Evolutionary conservation across 108 stramenopile genomes (phyloP), one percentile per base, ranked within the genome.

Genomic region (Stephanodiscus minutulus): DNA sequence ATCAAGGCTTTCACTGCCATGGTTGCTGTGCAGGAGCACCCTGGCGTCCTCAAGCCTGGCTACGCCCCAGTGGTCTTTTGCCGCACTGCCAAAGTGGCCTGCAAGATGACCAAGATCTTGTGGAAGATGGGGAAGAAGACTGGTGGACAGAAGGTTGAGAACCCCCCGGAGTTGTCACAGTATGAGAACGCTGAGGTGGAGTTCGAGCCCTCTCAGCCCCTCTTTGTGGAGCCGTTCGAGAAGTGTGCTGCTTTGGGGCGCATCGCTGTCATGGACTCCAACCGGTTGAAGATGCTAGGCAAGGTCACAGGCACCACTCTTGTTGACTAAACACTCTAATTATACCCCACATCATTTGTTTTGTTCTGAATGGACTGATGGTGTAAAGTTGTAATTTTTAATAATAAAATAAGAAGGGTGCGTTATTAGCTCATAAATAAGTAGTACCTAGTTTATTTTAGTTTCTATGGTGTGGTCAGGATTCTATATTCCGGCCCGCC

Each of bases 61-160:
- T 91, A 91, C 82, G 77, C 79, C 41, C 91, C 91, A 22, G 73
- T 91, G 67, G 76, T 91, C 66, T 91, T 91, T 79, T 91, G 84
- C 50, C 91, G 91, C 85, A 91, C 91, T 76, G 91, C 91, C 68
- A 91, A 89, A 87, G 88, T 91, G 73, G 91, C 91, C 13, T 91
- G 91, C 81, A 91, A 91, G 87, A 91, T 91, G 91, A 89, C 88
- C 85, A 85, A 83, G 79, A 91, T 91, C 74, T 68, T 88, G 61
- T 91, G 91, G 91, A 91, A 91, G 91, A 82, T 85, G 82, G 83
- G 83, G 53, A 89, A 89, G 91, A 89, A 89, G 88, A 91, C 91
- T 49, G 91, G 91, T 73, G 87, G 88, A 60, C 64, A 73, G 62
- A 91, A 91, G 88, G 87, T 91, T 21, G 91, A 91, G 52, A 85